Evolutionary conservation across 306 rosid species (phyloP), one percentile per base, ranked within the genome.

Genomic region (Vicia faba): DNA sequence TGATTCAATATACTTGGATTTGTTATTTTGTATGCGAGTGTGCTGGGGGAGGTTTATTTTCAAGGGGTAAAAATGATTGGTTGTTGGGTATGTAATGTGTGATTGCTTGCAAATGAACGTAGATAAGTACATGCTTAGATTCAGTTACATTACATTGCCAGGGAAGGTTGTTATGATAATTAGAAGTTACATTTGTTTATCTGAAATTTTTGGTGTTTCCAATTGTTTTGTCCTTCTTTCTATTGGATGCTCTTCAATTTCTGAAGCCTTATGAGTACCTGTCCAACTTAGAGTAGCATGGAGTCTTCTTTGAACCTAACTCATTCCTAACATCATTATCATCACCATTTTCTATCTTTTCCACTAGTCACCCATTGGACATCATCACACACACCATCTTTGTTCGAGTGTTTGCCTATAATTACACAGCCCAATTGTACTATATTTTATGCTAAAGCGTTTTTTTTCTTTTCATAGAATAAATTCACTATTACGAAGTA

Each of bases 381-480:
- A 44, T 4, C 4, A 41, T 5, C n/a, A n/a, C 16, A 45, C 50
- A 45, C 50, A 45, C 14, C 9, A 45, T 35, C 45, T 35, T 31
- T 29, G 5, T 20, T 31, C 4, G 23, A 29, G 43, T 57, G 63
- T 57, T 58, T n/a, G 44, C 19, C 31, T 58, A 58, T 26, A 56
- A 26, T 26, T 56, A 13, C 5, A 56, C 10, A 56, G 61, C 12
- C 19, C 40, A 56, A 13, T 8, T 4, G 5, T 50, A 29, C 13
- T 50, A 50, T 50, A 3, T 19, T 50, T 14, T 33, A 58, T 58
- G 25, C 25, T 9, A 7, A 14, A 58, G 25, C 43, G 2, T 4
- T 58, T 31, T 58, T 58, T 31, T 58, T 58, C n/a, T 58, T 20
- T n/a, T 29, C 63, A 29, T 57, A 31, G 63, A 57, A 57, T 31